These are phyloP conservation scores for Candida sanyaensis DNA, from an alignment of 1,139 yeast species.

Conservation along the genomic window DNA sequence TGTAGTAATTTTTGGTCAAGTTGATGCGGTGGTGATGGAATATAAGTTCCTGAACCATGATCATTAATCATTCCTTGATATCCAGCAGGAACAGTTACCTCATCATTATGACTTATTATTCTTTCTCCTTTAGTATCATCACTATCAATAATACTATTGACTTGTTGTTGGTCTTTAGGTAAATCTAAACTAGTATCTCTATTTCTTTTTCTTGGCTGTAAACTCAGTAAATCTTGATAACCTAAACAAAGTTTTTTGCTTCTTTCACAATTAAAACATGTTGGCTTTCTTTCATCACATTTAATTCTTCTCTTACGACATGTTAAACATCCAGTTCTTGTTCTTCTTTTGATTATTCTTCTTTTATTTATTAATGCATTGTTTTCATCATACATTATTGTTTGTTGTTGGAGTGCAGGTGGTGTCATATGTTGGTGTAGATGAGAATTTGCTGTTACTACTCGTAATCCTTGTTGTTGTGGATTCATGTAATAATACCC, in stretches of 20 bases:
- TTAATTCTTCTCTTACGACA: slow-evolving; percentile 71
- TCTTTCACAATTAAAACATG: slow-evolving; percentile 72
- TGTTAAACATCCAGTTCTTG: slow-evolving; percentile 76
- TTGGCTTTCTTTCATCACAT: slow-evolving; percentile 77
- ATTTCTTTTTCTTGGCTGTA: slow-evolving; percentile 12
- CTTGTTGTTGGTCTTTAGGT: slow-evolving; percentile 5
- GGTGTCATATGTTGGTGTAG: not conserved
- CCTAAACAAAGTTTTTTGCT: slow-evolving; percentile 71
- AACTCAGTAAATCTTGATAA: slow-evolving; percentile 41
- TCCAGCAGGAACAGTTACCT: not conserved
- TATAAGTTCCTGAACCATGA: not conserved
- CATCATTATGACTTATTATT: not conserved
- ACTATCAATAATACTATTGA: not conserved
- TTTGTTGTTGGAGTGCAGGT: slow-evolving; percentile 8
- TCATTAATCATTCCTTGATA: not conserved
- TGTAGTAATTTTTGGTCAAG: no score
- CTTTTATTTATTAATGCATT: slow-evolving; percentile 40
- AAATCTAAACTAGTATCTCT: slow-evolving; percentile 16
- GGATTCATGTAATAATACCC: slow-evolving; percentile 8
- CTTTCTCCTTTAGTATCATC: not conserved
- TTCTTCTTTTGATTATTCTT: slow-evolving; percentile 51
- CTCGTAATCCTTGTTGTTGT: slow-evolving; percentile 9
- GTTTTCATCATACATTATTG: slow-evolving; percentile 27
- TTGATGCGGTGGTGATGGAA: no score
- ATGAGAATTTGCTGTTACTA: slow-evolving; percentile 1